Evolutionary conservation across 2,329 filamentous ascomycete species (phyloP), one percentile per base, ranked within the genome.

Genomic region (Colletotrichum abscissum): DNA sequence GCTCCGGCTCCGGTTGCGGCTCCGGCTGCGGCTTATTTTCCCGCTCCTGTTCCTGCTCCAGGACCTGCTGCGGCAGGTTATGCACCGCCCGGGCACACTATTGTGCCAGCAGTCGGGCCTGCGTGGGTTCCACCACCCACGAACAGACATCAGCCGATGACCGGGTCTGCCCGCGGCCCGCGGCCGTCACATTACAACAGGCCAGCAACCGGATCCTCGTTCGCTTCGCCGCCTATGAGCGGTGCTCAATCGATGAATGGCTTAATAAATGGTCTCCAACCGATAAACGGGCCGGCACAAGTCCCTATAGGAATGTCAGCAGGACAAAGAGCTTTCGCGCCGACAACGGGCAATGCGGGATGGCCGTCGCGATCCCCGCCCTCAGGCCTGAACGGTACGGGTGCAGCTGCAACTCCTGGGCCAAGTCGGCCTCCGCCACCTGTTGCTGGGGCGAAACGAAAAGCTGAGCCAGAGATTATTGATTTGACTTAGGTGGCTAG

Each of bases 401-500:
- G 52, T 30, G 12, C 16, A n/a, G 28, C 12, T 14, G 28, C 42
- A n/a, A 46, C n/a, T 54, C 30, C 19, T n/a, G 56, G 28, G 65
- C 38, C 49, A 12, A 49, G 42, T 22, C 42, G 5, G 42, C 19
- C 42, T 28, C 24, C 42, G 1, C 59, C 30, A 22, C 24, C 59
- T 4, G 14, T 11, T 28, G 22, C 58, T 5, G 66, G 11, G 19
- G 14, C 9, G 42, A 73, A 73, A 35, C 70, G 66, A 16, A 73
- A 73, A 33, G 70, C 66, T 19, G 70, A 70, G 59, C n/a, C 52
- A 12, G 70, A 65, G 5, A n/a, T 65, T 19, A 73, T 73, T 30
- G 59, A 70, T 12, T n/a, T 70, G n/a, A 64, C 69, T 56, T 71
- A 63, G 46, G n/a, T 46, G 16, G 5, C 8, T 26, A 63, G n/a